A percentile compares a stretch with the other conserved stretches of the same genome.
These are phyloP conservation scores for Alternaria consortialis DNA, from an alignment of 2,329 filamentous ascomycete genomes.

Conservation along the genomic window DNA sequence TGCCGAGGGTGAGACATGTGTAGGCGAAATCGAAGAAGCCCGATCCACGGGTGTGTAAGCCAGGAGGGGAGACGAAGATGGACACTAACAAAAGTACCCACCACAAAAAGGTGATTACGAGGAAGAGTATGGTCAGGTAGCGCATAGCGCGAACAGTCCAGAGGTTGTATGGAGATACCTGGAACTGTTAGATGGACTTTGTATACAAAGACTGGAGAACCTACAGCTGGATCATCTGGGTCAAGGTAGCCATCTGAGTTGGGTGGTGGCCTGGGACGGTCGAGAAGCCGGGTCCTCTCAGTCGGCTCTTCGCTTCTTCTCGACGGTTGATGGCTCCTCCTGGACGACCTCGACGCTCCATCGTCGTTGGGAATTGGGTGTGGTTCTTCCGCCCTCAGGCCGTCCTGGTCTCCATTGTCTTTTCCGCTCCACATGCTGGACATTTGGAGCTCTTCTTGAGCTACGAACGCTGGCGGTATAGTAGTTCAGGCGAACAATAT, in stretches of 20 bases:
- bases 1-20: slow-evolving; percentile 78
- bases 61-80: slow-evolving; percentile 88
- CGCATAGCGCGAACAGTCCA: slow-evolving; percentile 86
- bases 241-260: slow-evolving; percentile 74
- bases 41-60: slow-evolving; percentile 86
- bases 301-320: slow-evolving; percentile 57
- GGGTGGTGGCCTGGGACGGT: slow-evolving; percentile 63
- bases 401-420: slow-evolving; percentile 51
- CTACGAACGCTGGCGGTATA: slow-evolving; percentile 22
- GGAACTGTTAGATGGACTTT: slow-evolving; percentile 25
- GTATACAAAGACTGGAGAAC: slow-evolving; percentile 31
- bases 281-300: slow-evolving; percentile 73
- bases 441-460: slow-evolving; percentile 17
- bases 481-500: background rate
- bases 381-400: slow-evolving; percentile 33
- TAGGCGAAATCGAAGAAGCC: slow-evolving; percentile 91
- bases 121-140: slow-evolving; percentile 78
- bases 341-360: slow-evolving; percentile 36
- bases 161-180: slow-evolving; percentile 89
- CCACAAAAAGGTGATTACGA: slow-evolving; percentile 83
- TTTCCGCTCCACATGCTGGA: slow-evolving; percentile 63
- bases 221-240: slow-evolving; percentile 82
- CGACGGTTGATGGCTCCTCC: slow-evolving; percentile 40
- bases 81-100: slow-evolving; percentile 91
- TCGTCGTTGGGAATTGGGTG: slow-evolving; percentile 32